These are phyloP conservation scores for Fomes fomentarius DNA, from an alignment of 1,284 basidiomycete species.

Conservation along the genomic window DNA sequence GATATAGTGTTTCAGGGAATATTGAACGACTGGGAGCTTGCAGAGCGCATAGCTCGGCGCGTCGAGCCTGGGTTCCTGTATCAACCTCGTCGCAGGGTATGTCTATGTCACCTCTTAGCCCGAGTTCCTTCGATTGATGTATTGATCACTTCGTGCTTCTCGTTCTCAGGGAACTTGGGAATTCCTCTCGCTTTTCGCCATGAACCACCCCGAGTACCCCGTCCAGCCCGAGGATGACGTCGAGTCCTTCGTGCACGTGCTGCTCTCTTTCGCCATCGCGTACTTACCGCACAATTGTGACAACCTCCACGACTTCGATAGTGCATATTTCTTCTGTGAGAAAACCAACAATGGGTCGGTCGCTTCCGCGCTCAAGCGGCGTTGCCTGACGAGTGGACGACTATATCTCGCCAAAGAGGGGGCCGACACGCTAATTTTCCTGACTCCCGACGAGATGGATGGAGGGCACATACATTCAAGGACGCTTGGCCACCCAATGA, in stretches of 20 bases:
- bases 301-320: background rate
- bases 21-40: constrained; percentile 16
- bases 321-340: background rate
- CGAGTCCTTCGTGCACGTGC: constrained; percentile 10
- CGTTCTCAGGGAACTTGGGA: constrained; percentile 11
- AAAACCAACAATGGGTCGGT: no score
- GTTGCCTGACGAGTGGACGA: background rate
- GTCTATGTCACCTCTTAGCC: background rate
- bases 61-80: background rate
- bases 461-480: no score
- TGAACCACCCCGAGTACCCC: background rate
- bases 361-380: constrained; percentile 1
- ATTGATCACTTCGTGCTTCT: background rate
- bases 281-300: constrained; percentile 3
- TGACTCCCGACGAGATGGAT: no score
- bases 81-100: background rate
- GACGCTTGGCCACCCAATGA: background rate
- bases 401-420: background rate
- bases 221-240: constrained; percentile 5
- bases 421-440: no score
- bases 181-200: constrained; percentile 1
- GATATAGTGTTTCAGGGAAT: background rate
- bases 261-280: background rate
- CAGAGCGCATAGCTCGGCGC: background rate
- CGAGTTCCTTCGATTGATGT: background rate